Base-by-base conservation (phyloP, 2,329 filamentous ascomycete genomes). In the Aspergillus chevalieri region DNA sequence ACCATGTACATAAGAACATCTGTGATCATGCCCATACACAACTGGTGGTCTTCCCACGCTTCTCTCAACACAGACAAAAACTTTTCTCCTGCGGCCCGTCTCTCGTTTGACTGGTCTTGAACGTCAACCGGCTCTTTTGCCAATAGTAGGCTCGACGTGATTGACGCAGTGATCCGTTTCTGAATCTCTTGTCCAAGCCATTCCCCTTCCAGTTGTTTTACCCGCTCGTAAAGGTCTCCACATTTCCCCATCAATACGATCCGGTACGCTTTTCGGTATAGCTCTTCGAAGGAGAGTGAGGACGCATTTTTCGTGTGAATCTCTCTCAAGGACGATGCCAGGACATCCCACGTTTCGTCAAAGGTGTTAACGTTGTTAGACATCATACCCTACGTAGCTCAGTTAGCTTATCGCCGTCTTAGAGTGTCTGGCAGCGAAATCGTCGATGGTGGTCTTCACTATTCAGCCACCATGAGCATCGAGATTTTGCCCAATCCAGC, bases 1-100 rank as follows among this genome's bases (percentile, higher is more conserved):
- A 83, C 80, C 77, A 98, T 89, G 65, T 96, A 96, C 90, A 97
- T 96, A 46, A 97, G 78, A 28, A 97, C 89, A 67, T 97, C 93
- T 3, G 91, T 90, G 46, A 89, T 85, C 92, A 97, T 97, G 64
- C 89, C 90, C 88, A 95, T 95, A 42, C 87, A 91, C 49, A 87
- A 81, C 65, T 91, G 88, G 65, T 98, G 91, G 54, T 94, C 87
- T 52, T 90, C 83, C 89, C 91, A 98, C 2, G 85, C 83, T 50
- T 84, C 78, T 58, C 86, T 86, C 12, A 97, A 69, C 0, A 83
- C 85, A 48, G 81, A 82, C 51, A 98, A 71, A 56, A 97, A 94
- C 62, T 80, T 84, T 69, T 95, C 90, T 44, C 91, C 91, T 33
- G 87, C 85, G 41, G 85, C 80, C 43, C 88, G 79, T 48, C 87